Percentiles rank a stretch among this genome's conserved stretches.
These are phyloP conservation scores for Staphylotrichum longicolle DNA, from an alignment of 495 filamentous ascomycete genomes.

Conservation along the genomic window DNA sequence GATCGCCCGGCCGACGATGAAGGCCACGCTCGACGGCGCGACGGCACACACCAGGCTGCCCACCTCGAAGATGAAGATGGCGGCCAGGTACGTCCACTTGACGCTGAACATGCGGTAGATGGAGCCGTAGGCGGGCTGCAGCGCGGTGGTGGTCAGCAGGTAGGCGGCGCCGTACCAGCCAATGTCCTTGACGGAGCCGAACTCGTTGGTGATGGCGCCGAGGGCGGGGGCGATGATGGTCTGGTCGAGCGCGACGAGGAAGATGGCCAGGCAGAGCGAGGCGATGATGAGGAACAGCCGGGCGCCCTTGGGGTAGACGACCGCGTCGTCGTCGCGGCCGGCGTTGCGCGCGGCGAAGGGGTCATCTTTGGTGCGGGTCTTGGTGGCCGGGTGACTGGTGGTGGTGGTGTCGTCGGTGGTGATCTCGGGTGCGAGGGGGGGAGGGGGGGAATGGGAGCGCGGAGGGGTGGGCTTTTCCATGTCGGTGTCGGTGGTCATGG, in stretches of 20 bases:
- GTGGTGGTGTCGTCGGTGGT: constrained; percentile 7
- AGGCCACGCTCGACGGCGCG: constrained; percentile 48
- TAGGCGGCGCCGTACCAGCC: constrained; percentile 57
- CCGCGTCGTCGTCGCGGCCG: constrained; percentile 25
- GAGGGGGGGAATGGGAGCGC: neutral
- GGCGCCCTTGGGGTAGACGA: constrained; percentile 46
- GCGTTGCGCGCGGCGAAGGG: neutral
- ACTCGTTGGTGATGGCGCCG: constrained; percentile 48
- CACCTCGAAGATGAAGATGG: constrained; percentile 48
- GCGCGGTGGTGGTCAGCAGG: constrained; percentile 53
- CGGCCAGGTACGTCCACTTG: constrained; percentile 50
- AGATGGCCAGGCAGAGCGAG: constrained; percentile 52
- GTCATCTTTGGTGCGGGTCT: constrained; percentile 6
- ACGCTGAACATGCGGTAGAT: constrained; percentile 53
- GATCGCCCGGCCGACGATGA: constrained; percentile 55
- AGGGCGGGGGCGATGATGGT: constrained; percentile 62
- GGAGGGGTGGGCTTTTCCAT: constrained; percentile 13
- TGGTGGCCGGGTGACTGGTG: neutral
- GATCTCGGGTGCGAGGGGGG: constrained; percentile 4
- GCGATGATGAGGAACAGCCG: constrained; percentile 48
- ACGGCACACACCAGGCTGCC: constrained; percentile 53
- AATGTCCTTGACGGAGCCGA: constrained; percentile 46
- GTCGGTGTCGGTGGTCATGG: constrained; percentile 25
- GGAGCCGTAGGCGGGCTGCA: constrained; percentile 55
- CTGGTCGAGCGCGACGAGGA: constrained; percentile 63